Base-by-base conservation (phyloP, 2,329 filamentous ascomycete species). In the Didymella exigua region DNA sequence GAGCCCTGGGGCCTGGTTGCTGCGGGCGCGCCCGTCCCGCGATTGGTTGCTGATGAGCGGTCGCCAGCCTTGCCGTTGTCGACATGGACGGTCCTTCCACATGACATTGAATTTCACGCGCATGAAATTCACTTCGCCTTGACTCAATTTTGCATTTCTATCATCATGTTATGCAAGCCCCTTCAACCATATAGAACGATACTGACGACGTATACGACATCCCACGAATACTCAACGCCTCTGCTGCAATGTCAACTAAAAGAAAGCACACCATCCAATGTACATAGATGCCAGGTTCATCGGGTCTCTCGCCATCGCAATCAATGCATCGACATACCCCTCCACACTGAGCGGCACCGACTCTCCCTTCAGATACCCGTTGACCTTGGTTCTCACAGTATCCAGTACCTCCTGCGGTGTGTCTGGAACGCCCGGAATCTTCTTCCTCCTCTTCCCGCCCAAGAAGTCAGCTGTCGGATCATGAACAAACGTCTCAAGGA, bases 391-490 rank as follows among this genome's bases (percentile, higher is more conserved):
- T 69, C 87, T 86, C 62, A 99, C 96, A 65, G 87, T 91, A 73
- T 97, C 92, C 36, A 99, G 83, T 46, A 98, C 95, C 65, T 90
- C 92, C 65, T 87, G 83, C 8, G 88, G 86, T 26, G 87, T 89
- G 52, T 88, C 86, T 5, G 87, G 86, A 26, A 89, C 82, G 69
- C 82, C 73, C 6, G 72, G 71, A 46, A 80, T 79, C 44, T 78
- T 80, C 63, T 80, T 80, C 68, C 81, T 82, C 77, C 83, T 76
- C 60, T 85, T 86, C 72, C 89, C 91, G 10, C 68, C 89, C 67
- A 97, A 86, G 59, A 98, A 86, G 70, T 99, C 96, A 11, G 96
- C 87, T 13, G 96, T 98, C 0, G 95, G 95, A 72, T 99, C 95
- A 71, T 99, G 93, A 61, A 99, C 85, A 71, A 99, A 99, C 0